Conservation (phyloP, 2,329 filamentous ascomycete species). For the Neonectria faginata region DNA sequence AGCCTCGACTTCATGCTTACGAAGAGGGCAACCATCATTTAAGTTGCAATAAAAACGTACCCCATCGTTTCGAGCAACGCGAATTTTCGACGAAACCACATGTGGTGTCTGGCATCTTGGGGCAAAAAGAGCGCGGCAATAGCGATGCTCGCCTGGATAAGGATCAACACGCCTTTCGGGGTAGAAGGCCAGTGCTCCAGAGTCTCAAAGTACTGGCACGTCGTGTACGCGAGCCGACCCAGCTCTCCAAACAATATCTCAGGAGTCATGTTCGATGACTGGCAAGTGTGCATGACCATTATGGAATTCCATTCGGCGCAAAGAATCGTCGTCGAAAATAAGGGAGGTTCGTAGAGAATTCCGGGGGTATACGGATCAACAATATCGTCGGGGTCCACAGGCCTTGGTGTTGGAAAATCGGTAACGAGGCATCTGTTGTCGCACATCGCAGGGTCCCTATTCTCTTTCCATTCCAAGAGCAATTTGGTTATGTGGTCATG, state of each 20-base stretch:
- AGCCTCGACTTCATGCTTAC: slow-evolving; percentile 9
- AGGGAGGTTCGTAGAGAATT: slow-evolving; percentile 74
- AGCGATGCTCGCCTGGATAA: slow-evolving; percentile 80
- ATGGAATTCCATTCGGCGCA: slow-evolving; percentile 83
- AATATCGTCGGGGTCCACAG: slow-evolving; percentile 71
- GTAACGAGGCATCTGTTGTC: slow-evolving; percentile 72
- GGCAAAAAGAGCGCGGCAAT: slow-evolving; percentile 85
- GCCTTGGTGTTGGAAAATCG: slow-evolving; percentile 67
- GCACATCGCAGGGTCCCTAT: slow-evolving; percentile 71
- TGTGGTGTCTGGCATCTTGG: slow-evolving; percentile 75
- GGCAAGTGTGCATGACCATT: slow-evolving; percentile 82
- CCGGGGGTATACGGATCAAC: slow-evolving; percentile 79
- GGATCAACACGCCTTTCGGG: slow-evolving; percentile 76
- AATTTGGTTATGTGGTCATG: slow-evolving; percentile 64
- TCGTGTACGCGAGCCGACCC: slow-evolving; percentile 71
- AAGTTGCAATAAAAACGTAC: slow-evolving; percentile 61
- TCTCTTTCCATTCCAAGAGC: slow-evolving; percentile 63
- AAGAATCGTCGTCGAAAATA: slow-evolving; percentile 81
- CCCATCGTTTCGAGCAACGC: slow-evolving; percentile 82
- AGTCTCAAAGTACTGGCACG: slow-evolving; percentile 83
- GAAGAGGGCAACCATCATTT: slow-evolving; percentile 4
- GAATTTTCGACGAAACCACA: slow-evolving; percentile 85
- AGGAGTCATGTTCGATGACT: slow-evolving; percentile 70
- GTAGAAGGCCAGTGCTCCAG: slow-evolving; percentile 78
- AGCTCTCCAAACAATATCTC: slow-evolving; percentile 66